A percentile compares a stretch with the other conserved stretches of the same genome.
These are phyloP conservation scores for Cymbidium sinense DNA, from an alignment of 106 monocot genomes.

Conservation along the genomic window DNA sequence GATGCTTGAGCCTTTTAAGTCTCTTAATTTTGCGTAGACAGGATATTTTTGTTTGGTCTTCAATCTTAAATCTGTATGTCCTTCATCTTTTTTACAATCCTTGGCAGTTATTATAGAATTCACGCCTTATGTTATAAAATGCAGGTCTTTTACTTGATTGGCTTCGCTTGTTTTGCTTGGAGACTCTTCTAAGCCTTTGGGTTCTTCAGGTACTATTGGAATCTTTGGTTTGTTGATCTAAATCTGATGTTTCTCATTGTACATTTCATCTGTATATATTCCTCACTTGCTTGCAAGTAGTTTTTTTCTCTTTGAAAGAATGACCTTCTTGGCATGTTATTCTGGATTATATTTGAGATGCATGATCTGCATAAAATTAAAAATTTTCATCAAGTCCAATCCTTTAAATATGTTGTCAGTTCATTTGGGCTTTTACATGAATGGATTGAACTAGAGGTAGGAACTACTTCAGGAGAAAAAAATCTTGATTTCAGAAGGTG, in stretches of 20 bases:
- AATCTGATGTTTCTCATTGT: neutral
- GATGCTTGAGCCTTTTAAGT: no score
- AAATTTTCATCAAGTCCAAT: no score
- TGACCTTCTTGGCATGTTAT: neutral
- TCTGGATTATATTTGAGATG: neutral
- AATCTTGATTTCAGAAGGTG: no score
- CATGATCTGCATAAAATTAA: neutral
- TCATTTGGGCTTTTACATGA: no score
- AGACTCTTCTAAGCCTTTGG: conserved; percentile 62
- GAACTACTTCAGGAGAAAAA: no score
- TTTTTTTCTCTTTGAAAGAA: neutral
- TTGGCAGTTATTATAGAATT: neutral
- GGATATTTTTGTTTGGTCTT: no score
- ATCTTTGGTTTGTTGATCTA: neutral
- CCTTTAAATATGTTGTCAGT: no score
- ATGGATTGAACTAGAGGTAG: no score
- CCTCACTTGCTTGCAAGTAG: neutral
- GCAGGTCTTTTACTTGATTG: conserved; percentile 52
- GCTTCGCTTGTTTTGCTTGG: conserved; percentile 56
- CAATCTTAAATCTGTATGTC: neutral
- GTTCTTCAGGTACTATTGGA: conserved; percentile 50
- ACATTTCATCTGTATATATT: neutral
- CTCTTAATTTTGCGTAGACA: no score
- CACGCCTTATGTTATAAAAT: conserved; percentile 8
- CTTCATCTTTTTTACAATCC: neutral